These are phyloP conservation scores for Cladophialophora carrionii DNA, from an alignment of 2,329 filamentous ascomycete genomes.

Conservation along the genomic window DNA sequence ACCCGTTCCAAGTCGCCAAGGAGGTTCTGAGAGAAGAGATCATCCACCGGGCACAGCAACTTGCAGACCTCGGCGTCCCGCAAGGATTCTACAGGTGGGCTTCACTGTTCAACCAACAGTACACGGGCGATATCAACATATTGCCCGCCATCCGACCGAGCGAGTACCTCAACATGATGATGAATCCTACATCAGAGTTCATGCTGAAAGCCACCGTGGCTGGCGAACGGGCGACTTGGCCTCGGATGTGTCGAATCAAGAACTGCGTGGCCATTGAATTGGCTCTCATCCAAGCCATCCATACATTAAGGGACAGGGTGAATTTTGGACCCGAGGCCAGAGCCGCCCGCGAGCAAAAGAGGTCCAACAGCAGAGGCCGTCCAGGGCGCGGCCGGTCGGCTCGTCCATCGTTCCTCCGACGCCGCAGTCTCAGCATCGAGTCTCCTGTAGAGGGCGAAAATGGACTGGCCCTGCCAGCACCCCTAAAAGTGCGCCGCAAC, in stretches of 20 bases:
- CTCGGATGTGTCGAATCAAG: constrained; percentile 79
- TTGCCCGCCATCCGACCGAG: constrained; percentile 75
- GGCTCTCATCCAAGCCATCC: constrained; percentile 57
- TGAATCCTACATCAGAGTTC: constrained; percentile 83
- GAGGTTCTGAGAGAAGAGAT: constrained; percentile 77
- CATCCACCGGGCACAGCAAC: constrained; percentile 76
- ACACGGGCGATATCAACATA: constrained; percentile 94
- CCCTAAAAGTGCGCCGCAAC: constrained; percentile 31
- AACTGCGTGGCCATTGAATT: constrained; percentile 89
- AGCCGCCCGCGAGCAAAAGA: constrained; percentile 29
- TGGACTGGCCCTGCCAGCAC: not conserved
- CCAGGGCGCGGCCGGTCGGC: constrained; percentile 29
- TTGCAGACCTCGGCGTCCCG: constrained; percentile 79
- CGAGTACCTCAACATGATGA: constrained; percentile 75
- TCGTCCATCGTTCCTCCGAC: constrained; percentile 28
- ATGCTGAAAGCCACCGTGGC: constrained; percentile 77
- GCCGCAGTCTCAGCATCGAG: constrained; percentile 33
- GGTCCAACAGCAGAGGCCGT: constrained; percentile 29
- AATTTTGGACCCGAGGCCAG: constrained; percentile 35
- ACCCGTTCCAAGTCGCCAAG: constrained; percentile 62
- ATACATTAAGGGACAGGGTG: constrained; percentile 42
- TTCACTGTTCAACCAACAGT: constrained; percentile 84
- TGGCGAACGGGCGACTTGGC: constrained; percentile 89
- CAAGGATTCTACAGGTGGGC: constrained; percentile 76
- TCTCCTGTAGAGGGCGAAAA: constrained; percentile 18